Conservation (phyloP, 495 filamentous ascomycete species). For the Daldinia grandis region DNA sequence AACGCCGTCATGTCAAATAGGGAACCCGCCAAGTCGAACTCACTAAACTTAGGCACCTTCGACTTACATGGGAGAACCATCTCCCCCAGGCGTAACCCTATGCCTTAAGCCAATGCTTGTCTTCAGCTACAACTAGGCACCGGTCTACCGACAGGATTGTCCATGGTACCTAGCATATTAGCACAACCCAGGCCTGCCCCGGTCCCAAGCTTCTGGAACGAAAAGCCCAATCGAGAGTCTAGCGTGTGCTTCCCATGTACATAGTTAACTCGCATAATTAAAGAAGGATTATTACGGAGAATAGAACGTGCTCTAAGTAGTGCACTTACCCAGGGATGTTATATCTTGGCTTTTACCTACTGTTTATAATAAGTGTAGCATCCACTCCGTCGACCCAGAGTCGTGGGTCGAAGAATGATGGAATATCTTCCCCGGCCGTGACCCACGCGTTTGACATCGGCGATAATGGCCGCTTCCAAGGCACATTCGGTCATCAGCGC, state of each 20-base stretch:
- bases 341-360: background rate
- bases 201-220: conserved; percentile 23
- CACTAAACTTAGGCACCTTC: background rate
- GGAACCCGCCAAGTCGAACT: background rate
- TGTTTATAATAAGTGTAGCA: conserved; percentile 15
- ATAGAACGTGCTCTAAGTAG: background rate
- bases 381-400: conserved; percentile 5
- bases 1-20: background rate
- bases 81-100: background rate
- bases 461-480: conserved; percentile 20
- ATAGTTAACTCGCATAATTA: conserved; percentile 16
- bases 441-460: conserved; percentile 1
- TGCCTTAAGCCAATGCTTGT: conserved; percentile 3
- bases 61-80: too few relatives aligned
- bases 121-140: conserved; percentile 6
- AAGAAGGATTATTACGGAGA: conserved; percentile 10
- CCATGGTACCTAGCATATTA: conserved; percentile 3
- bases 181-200: background rate
- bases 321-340: background rate
- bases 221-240: conserved; percentile 9
- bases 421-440: conserved; percentile 4
- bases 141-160: background rate
- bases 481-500: conserved; percentile 8
- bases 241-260: conserved; percentile 24
- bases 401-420: conserved; percentile 17